phyloP scores from a whole-genome alignment of 768 basidiomycete species.

The Suillus luteus region DNA sequence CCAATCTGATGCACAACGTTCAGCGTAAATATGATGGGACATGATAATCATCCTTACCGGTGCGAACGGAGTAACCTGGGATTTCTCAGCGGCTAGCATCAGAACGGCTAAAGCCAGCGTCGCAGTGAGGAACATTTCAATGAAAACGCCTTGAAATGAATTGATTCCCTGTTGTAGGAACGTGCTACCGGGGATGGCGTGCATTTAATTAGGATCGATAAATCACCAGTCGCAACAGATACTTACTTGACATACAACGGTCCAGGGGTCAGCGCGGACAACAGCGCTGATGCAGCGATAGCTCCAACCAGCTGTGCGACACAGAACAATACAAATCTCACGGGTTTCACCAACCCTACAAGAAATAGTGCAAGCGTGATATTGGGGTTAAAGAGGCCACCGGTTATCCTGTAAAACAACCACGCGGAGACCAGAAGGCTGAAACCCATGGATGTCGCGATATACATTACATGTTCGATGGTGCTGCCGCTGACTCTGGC shows the following conservation, averaged over 20 bases:
- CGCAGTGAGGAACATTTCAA: slow-evolving; percentile 71
- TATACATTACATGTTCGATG: slow-evolving; percentile 52
- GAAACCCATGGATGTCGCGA: slow-evolving; percentile 61
- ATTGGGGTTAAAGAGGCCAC: slow-evolving; percentile 67
- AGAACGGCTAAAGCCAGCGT: slow-evolving; percentile 60
- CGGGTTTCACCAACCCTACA: slow-evolving; percentile 54
- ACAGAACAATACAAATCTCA: slow-evolving; percentile 59
- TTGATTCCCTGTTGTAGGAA: slow-evolving; percentile 48
- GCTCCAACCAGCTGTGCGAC: slow-evolving; percentile 64
- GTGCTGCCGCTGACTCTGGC: slow-evolving; percentile 32
- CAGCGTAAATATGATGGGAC: not conserved
- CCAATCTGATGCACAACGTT: slow-evolving; percentile 44
- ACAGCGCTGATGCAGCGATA: slow-evolving; percentile 57
- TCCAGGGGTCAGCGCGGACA: slow-evolving; percentile 56
- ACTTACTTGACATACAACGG: slow-evolving; percentile 55
- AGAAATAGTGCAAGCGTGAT: slow-evolving; percentile 62
- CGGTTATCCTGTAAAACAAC: slow-evolving; percentile 66
- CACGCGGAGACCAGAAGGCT: slow-evolving; percentile 64
- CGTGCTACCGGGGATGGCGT: slow-evolving; percentile 39
- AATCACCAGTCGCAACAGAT: not conserved
- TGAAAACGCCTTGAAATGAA: slow-evolving; percentile 61
- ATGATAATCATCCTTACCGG: slow-evolving; percentile 41
- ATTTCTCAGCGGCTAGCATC: slow-evolving; percentile 75
- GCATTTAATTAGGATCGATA: not conserved
- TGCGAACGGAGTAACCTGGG: slow-evolving; percentile 63